A percentile compares a stretch with the other conserved stretches of the same genome.
phyloP scores from a whole-genome alignment of 2,329 filamentous ascomycete genomes.

The Chrysosporium queenslandicum region DNA sequence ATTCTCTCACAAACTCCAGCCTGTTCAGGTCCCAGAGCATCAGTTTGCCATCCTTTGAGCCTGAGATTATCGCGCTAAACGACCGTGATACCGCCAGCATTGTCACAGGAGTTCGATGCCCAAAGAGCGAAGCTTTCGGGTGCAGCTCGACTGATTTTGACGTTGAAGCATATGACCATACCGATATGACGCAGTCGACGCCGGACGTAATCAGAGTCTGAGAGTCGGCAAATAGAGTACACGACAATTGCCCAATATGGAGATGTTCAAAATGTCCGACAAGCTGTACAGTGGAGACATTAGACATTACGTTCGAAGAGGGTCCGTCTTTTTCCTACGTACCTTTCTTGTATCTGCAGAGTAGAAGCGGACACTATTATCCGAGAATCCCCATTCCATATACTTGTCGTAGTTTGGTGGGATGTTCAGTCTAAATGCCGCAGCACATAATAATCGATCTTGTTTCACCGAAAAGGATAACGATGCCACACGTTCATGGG shows the following conservation, averaged over 20 bases:
- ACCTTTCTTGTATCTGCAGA: slow-evolving; percentile 69
- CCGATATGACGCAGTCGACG: slow-evolving; percentile 79
- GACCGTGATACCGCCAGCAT: slow-evolving; percentile 75
- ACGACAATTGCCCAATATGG: slow-evolving; percentile 80
- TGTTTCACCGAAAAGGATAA: slow-evolving; percentile 68
- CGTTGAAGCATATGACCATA: slow-evolving; percentile 61
- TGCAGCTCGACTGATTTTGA: slow-evolving; percentile 67
- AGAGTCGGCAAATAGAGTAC: slow-evolving; percentile 75
- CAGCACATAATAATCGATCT: slow-evolving; percentile 73
- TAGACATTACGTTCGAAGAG: neutral
- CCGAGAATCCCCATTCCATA: slow-evolving; percentile 91
- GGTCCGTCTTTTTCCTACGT: slow-evolving; percentile 14
- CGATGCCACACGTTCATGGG: slow-evolving; percentile 68
- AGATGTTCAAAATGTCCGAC: slow-evolving; percentile 88
- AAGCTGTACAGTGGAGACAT: slow-evolving; percentile 33
- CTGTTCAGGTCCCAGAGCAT: slow-evolving; percentile 93
- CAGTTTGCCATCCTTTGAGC: slow-evolving; percentile 69
- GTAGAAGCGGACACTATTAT: slow-evolving; percentile 87
- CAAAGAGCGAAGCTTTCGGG: slow-evolving; percentile 72
- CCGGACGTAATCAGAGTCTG: slow-evolving; percentile 86
- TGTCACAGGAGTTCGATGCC: slow-evolving; percentile 75
- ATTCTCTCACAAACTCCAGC: slow-evolving; percentile 69
- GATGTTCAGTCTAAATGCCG: slow-evolving; percentile 75
- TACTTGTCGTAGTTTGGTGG: slow-evolving; percentile 81
- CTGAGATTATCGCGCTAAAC: slow-evolving; percentile 78